These are phyloP conservation scores for Paulownia fortunei DNA, from an alignment of 257 asterid species.

Conservation along the genomic window DNA sequence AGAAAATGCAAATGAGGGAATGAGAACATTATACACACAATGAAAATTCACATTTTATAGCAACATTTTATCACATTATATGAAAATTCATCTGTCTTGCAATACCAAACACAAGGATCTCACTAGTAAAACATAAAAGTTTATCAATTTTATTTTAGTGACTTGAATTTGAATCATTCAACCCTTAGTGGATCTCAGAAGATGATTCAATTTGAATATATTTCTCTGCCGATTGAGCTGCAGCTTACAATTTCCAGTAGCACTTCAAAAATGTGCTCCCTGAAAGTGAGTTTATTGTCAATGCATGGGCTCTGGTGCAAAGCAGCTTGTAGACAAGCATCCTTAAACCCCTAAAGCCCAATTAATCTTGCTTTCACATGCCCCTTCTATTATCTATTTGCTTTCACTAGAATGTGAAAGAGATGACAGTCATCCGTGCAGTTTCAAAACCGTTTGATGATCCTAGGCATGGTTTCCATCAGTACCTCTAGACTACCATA, in stretches of 20 bases:
- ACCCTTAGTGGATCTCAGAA: not conserved
- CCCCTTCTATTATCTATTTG: not conserved
- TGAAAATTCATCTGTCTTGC: not conserved
- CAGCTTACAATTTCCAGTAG: not conserved
- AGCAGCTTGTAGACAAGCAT: not conserved
- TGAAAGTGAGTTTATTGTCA: not conserved
- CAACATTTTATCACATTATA: not conserved
- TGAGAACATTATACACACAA: not conserved
- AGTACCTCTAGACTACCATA: not conserved
- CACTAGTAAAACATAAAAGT: not conserved
- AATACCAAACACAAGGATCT: not conserved
- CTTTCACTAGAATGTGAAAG: not conserved
- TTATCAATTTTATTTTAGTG: not conserved
- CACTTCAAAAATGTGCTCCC: not conserved
- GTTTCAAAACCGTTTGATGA: not conserved
- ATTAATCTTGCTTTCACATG: not conserved
- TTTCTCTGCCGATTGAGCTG: not conserved
- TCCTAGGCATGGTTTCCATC: not conserved
- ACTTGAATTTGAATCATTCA: conserved; percentile 11
- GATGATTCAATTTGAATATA: not conserved
- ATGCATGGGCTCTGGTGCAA: not conserved
- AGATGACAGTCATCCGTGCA: not conserved
- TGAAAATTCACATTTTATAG: not conserved
- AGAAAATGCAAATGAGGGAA: conserved; percentile 8
- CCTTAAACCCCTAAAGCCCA: not conserved